These are phyloP conservation scores for Clathrospora elynae DNA, from an alignment of 2,329 filamentous ascomycete genomes.

Conservation along the genomic window DNA sequence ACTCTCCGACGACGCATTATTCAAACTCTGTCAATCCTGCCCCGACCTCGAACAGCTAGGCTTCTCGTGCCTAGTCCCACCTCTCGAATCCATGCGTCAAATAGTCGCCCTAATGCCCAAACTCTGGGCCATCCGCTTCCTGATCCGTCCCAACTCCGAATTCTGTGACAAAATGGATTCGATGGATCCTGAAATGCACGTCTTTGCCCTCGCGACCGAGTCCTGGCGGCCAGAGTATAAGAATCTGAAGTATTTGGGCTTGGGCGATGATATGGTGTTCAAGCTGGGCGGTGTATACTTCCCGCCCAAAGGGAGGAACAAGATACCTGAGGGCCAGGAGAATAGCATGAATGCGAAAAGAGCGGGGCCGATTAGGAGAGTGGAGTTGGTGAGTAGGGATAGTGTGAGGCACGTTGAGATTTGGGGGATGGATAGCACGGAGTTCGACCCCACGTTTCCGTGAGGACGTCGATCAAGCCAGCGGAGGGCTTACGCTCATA, in stretches of 20 bases:
- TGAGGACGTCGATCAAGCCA: too few relatives aligned
- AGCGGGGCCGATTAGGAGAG: slow-evolving; percentile 35
- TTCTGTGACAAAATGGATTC: slow-evolving; percentile 30
- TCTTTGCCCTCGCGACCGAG: slow-evolving; percentile 41
- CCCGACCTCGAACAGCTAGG: slow-evolving; percentile 65
- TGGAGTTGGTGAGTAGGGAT: slow-evolving; percentile 41
- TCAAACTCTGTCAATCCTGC: slow-evolving; percentile 58
- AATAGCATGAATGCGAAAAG: slow-evolving; percentile 35
- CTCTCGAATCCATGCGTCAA: slow-evolving; percentile 41
- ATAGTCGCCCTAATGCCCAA: slow-evolving; percentile 48
- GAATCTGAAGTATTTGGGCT: slow-evolving; percentile 47
- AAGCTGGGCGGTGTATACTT: slow-evolving; percentile 43
- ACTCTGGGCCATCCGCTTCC: slow-evolving; percentile 50
- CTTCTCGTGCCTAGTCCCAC: slow-evolving; percentile 61
- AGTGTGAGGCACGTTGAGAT: slow-evolving; percentile 52
- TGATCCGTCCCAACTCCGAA: slow-evolving; percentile 39
- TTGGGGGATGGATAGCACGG: slow-evolving; percentile 51
- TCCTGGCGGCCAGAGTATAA: slow-evolving; percentile 43
- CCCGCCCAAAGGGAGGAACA: slow-evolving; percentile 22
- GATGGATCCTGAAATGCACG: slow-evolving; percentile 40
- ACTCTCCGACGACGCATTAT: slow-evolving; percentile 56
- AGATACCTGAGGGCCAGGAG: slow-evolving; percentile 16
- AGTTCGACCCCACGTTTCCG: slow-evolving; percentile 39
- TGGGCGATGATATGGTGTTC: slow-evolving; percentile 47
- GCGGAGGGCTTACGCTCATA: too few relatives aligned